A percentile compares a stretch with the other conserved stretches of the same genome.
Evolutionary conservation across 176 grass and related monocot genomes (phyloP).

Genomic region (Pontederia paniculata): DNA sequence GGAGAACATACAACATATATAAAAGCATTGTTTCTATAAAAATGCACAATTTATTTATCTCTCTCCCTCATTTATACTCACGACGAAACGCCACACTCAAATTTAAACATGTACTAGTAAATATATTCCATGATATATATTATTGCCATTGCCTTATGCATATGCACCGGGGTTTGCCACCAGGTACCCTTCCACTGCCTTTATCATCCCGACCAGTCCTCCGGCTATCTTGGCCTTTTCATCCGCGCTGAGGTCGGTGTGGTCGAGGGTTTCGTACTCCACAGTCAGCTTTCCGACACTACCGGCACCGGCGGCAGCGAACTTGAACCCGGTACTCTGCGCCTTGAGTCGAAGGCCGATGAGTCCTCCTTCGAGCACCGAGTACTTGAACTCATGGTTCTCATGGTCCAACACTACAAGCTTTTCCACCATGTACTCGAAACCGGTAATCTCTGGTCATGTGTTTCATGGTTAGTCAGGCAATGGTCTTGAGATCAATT

Average conservation of each 20-base stretch:
- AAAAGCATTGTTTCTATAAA: too few relatives aligned
- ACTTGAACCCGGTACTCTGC: background rate
- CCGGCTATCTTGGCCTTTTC: background rate
- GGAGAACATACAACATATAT: too few relatives aligned
- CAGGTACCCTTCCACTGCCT: slow-evolving; percentile 5
- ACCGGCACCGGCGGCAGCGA: background rate
- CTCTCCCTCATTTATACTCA: too few relatives aligned
- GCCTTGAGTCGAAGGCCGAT: slow-evolving; percentile 4
- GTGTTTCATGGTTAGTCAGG: too few relatives aligned
- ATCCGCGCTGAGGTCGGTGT: background rate
- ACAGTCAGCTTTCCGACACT: background rate
- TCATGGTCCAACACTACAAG: slow-evolving; percentile 9
- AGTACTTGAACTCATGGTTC: slow-evolving; percentile 3
- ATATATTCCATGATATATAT: too few relatives aligned
- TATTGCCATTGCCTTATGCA: background rate
- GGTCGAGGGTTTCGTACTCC: slow-evolving; percentile 2
- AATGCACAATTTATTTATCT: too few relatives aligned
- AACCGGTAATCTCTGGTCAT: too few relatives aligned
- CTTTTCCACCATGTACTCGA: too few relatives aligned
- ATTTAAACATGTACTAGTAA: too few relatives aligned
- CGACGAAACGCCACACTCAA: too few relatives aligned
- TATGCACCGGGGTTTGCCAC: slow-evolving; percentile 1
- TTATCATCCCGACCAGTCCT: background rate
- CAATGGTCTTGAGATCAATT: too few relatives aligned
- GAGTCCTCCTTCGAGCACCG: slow-evolving; percentile 10